Conservation (phyloP, 2,329 filamentous ascomycete genomes). For the Raffaelea ambrosiae region DNA sequence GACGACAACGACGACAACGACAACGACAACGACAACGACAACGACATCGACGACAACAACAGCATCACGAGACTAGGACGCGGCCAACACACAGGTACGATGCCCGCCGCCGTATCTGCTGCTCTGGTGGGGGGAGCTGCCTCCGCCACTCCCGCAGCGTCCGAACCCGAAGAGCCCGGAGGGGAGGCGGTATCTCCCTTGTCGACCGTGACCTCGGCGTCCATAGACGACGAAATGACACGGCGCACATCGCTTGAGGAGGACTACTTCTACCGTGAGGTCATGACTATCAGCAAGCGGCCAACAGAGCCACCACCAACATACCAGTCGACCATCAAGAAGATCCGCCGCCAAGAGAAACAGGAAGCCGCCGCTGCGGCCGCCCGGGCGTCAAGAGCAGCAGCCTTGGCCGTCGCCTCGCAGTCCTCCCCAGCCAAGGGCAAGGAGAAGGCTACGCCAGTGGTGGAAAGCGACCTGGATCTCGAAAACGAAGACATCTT, state of each 20-base stretch:
- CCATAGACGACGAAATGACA: constrained; percentile 25
- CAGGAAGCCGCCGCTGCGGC: constrained; percentile 5
- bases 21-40: too few relatives aligned
- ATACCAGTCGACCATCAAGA: constrained; percentile 28
- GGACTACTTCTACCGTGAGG: constrained; percentile 42
- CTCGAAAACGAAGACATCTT: constrained; percentile 29
- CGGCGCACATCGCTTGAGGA: constrained; percentile 45
- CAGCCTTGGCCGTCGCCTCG: background rate
- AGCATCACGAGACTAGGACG: background rate
- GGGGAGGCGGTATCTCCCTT: background rate
- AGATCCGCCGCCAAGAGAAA: constrained; percentile 16
- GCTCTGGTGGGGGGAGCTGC: background rate
- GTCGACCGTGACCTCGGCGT: background rate
- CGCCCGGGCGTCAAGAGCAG: background rate
- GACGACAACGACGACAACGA: too few relatives aligned
- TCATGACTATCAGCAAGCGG: constrained; percentile 36
- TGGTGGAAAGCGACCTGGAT: background rate
- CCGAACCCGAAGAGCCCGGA: background rate
- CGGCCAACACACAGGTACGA: background rate
- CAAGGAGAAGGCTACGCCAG: background rate
- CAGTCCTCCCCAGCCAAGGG: constrained; percentile 5
- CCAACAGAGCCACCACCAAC: constrained; percentile 39
- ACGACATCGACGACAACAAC: too few relatives aligned
- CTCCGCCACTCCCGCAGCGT: background rate
- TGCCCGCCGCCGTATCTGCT: background rate